Evolutionary conservation across 1,139 yeast species (phyloP).

Genomic region (Pneumocystis carinii): DNA sequence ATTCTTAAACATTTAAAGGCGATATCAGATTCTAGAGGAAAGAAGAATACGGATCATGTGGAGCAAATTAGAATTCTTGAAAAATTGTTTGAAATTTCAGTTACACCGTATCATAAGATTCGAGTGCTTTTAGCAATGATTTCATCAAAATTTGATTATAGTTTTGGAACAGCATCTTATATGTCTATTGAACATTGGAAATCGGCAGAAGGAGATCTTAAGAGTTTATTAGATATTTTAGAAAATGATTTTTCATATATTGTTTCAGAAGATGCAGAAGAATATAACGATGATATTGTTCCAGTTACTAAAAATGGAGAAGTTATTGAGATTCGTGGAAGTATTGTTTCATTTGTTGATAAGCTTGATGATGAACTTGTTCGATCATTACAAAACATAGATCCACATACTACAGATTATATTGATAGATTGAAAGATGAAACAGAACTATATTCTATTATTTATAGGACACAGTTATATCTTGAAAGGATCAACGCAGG

Average conservation of each 20-base stretch:
- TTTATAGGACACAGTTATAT: constrained; percentile 75
- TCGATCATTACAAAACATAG: constrained; percentile 71
- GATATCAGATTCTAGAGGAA: constrained; percentile 84
- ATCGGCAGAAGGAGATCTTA: constrained; percentile 37
- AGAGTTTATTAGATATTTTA: constrained; percentile 47
- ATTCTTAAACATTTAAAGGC: constrained; percentile 62
- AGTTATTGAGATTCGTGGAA: constrained; percentile 50
- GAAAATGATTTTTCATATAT: constrained; percentile 51
- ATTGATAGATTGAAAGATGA: constrained; percentile 85
- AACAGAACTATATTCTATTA: constrained; percentile 53
- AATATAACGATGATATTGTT: constrained; percentile 36
- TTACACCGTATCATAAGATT: constrained; percentile 57
- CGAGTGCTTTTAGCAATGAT: constrained; percentile 67
- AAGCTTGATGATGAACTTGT: constrained; percentile 91
- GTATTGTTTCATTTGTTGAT: constrained; percentile 73
- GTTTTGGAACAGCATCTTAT: constrained; percentile 47
- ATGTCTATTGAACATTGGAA: constrained; percentile 82
- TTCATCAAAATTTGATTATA: constrained; percentile 70
- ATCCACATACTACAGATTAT: constrained; percentile 91
- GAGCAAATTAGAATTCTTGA: constrained; percentile 69
- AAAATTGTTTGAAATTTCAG: constrained; percentile 39
- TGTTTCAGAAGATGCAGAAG: constrained; percentile 77
- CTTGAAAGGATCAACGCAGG: constrained; percentile 39
- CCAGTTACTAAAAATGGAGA: constrained; percentile 64
- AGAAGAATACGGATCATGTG: constrained; percentile 72